Base-by-base conservation (phyloP, 2,329 filamentous ascomycete genomes). In the Zasmidium angulare region DNA sequence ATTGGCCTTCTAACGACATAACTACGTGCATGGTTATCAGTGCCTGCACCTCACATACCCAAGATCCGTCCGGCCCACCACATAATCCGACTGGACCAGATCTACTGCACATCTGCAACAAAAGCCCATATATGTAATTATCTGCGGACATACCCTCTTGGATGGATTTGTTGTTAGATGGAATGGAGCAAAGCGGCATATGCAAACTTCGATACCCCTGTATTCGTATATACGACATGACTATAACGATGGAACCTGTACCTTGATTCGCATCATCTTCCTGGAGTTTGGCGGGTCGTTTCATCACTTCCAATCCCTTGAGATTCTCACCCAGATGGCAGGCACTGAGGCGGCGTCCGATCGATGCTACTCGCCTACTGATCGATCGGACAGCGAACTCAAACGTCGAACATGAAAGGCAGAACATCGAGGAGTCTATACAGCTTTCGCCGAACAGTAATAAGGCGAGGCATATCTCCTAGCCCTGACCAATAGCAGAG, bases 191-290 rank as follows among this genome's bases (percentile, higher is more conserved):
- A 19, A 19, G 36, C n/a, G 36, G 14, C 12, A 43, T 3, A 29
- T 21, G 14, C 46, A 26, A n/a, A 46, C 22, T 53, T 54, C 56
- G 26, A 52, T 58, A 58, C 50, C 56, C 54, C 36, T 58, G 56
- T 58, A 58, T 58, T 53, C 3, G 21, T 58, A 58, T 22, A 31
- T 29, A 40, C 23, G 26, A 24, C 43, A 55, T 22, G 53, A 55
- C 7, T 43, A 4, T 55, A 31, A 55, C 24, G 53, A 46, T 19
- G 19, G n/a, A n/a, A n/a, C n/a, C n/a, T n/a, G n/a, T n/a, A 46
- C 21, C 17, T 12, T 53, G 23, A 24, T 17, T 17, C 20, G 1
- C 40, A 29, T 11, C 26, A 29, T 29, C 26, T n/a, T n/a, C n/a
- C n/a, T n/a, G n/a, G n/a, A n/a, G n/a, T n/a, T n/a, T n/a, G n/a